These are phyloP conservation scores for Yamadazyma triangularis DNA, from an alignment of 1,139 yeast genomes.

Conservation along the genomic window DNA sequence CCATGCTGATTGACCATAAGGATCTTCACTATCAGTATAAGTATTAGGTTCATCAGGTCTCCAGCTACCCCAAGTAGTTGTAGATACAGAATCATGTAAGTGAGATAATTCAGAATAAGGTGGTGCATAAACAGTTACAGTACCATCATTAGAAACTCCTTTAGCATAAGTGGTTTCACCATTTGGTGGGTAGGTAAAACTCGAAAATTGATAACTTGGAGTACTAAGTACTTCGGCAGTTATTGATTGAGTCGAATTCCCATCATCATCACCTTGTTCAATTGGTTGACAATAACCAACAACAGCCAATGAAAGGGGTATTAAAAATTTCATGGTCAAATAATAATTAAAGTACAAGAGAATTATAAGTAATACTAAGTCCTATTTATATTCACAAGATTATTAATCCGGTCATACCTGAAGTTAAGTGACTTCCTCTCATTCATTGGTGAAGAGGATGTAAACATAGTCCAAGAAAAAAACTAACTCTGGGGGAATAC, in stretches of 20 bases:
- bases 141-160: constrained; percentile 5
- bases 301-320: not conserved
- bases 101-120: constrained; percentile 11
- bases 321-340: too few relatives aligned
- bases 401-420: too few relatives aligned
- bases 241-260: not conserved
- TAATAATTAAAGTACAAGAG: too few relatives aligned
- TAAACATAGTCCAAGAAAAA: too few relatives aligned
- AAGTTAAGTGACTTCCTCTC: too few relatives aligned
- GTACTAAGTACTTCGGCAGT: not conserved
- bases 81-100: constrained; percentile 9
- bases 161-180: constrained; percentile 11
- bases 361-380: too few relatives aligned
- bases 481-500: too few relatives aligned
- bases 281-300: not conserved
- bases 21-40: constrained; percentile 16
- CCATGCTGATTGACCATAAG: constrained; percentile 21
- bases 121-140: constrained; percentile 11
- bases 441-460: too few relatives aligned
- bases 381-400: too few relatives aligned
- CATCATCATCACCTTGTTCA: not conserved
- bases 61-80: constrained; percentile 17
- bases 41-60: constrained; percentile 12
- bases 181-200: constrained; percentile 5
- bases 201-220: not conserved